These are phyloP conservation scores for Ilex aquifolium DNA, from an alignment of 257 asterid species.

Conservation along the genomic window DNA sequence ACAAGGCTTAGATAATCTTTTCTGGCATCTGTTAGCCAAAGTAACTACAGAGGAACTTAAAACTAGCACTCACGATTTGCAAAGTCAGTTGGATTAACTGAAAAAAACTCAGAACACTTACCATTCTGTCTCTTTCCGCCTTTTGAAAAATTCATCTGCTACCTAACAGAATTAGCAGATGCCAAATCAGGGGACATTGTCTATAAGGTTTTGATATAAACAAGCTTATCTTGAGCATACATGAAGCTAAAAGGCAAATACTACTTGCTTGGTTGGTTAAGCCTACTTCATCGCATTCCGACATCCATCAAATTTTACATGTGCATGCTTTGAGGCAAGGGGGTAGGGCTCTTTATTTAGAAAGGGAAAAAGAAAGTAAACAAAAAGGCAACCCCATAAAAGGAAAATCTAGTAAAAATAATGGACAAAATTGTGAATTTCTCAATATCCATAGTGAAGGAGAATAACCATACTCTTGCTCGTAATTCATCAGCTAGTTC, in stretches of 20 bases:
- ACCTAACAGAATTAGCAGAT: constrained; percentile 43
- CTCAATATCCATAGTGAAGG: not conserved
- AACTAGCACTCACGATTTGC: too few species aligned
- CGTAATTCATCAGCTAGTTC: constrained; percentile 84
- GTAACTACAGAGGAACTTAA: too few species aligned
- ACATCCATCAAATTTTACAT: not conserved
- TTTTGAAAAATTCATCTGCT: constrained; percentile 76
- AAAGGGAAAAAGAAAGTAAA: too few species aligned
- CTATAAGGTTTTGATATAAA: not conserved
- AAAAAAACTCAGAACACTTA: constrained; percentile 20
- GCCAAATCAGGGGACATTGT: constrained; percentile 17
- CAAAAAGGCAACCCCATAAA: too few species aligned
- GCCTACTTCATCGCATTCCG: not conserved
- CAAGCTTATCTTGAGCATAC: not conserved
- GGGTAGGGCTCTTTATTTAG: too few species aligned
- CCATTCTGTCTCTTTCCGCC: constrained; percentile 94
- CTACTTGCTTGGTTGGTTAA: not conserved
- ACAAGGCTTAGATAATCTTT: too few species aligned
- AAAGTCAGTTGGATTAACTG: not conserved
- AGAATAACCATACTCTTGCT: constrained; percentile 49
- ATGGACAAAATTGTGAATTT: too few species aligned
- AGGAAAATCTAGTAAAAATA: too few species aligned
- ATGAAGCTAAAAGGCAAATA: not conserved
- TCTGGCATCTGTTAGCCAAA: too few species aligned
- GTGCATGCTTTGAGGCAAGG: not conserved